Base-by-base conservation (phyloP, 2,329 filamentous ascomycete genomes). In the Hymenoscyphus fraxineus region DNA sequence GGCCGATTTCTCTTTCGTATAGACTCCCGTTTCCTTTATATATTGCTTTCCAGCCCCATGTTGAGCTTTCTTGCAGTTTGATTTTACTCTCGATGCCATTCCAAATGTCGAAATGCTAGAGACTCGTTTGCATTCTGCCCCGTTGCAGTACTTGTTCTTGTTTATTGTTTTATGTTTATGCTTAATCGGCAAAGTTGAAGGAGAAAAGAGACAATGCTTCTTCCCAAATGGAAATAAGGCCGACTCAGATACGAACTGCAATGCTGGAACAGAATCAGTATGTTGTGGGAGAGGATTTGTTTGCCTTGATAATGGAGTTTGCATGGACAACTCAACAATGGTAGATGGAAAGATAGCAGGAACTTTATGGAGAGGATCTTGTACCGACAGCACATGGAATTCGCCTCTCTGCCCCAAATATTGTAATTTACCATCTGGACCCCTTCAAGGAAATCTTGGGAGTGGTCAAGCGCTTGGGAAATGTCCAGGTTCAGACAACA, bases 101-200 rank as follows among this genome's bases (percentile, higher is more conserved):
- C 41, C 16, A 13, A 63, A 63, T 63, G 61, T 63, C 61, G 61
- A 63, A 58, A 63, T 63, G 61, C 51, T 59, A 51, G 22, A 51
- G 15, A 54, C 19, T 63, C 40, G 61, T 63, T 44, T 32, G 27
- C 27, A 19, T 56, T 27, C 35, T 31, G 40, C 32, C n/a, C 59
- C 32, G 13, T 31, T 16, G 38, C 56, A 59, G 19, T 22, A 54
- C 32, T 32, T 47, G 27, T 32, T 47, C 10, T 39, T 63, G 12
- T 31, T 59, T 19, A 6, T 63, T 40, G n/a, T 38, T 12, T 9
- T 54, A 51, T 40, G 38, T 35, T 59, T n/a, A 16, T 59, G 32
- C 39, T 6, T 54, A 13, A 10, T 32, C 27, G 39, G n/a, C 7
- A 10, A 9, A 13, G 58, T 32, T 3, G 5, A 12, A 7, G 39